Evolutionary conservation across 352 stramenopile species (phyloP).

Genomic region (Phytophthora brassicae): DNA sequence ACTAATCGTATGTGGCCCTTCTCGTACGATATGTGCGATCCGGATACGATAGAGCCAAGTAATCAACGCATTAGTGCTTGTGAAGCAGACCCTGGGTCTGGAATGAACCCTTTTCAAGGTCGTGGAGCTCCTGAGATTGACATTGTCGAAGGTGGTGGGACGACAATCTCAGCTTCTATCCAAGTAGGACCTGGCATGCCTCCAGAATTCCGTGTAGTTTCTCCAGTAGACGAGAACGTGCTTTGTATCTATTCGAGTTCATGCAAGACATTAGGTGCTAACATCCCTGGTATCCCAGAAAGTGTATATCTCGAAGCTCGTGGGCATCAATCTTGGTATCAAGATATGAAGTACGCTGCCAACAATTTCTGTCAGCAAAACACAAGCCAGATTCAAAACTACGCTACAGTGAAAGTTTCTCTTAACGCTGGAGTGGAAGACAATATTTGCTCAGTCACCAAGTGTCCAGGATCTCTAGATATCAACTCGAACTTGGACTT

Average conservation of each 20-base stretch:
- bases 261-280: constrained; percentile 49
- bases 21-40: constrained; percentile 90
- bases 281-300: constrained; percentile 46
- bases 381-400: constrained; percentile 27
- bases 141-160: constrained; percentile 87
- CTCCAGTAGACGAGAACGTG: constrained; percentile 26
- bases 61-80: constrained; percentile 82
- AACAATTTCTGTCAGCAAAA: constrained; percentile 60
- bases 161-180: constrained; percentile 69
- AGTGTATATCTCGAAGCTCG: constrained; percentile 42
- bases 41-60: constrained; percentile 22
- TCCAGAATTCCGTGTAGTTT: constrained; percentile 44
- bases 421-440: constrained; percentile 34
- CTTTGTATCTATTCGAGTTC: constrained; percentile 52
- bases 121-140: constrained; percentile 94
- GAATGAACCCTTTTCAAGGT: constrained; percentile 80
- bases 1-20: constrained; percentile 95
- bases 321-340: constrained; percentile 63
- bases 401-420: constrained; percentile 24
- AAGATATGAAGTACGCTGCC: constrained; percentile 54
- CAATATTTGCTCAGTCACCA: constrained; percentile 39
- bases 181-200: constrained; percentile 69
- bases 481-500: constrained; percentile 37
- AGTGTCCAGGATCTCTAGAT: constrained; percentile 45
- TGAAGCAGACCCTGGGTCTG: constrained; percentile 86